Percentiles rank a stretch among this genome's conserved stretches.
Evolutionary conservation across 306 rosid species (phyloP).

Genomic region (Pueraria montana): DNA sequence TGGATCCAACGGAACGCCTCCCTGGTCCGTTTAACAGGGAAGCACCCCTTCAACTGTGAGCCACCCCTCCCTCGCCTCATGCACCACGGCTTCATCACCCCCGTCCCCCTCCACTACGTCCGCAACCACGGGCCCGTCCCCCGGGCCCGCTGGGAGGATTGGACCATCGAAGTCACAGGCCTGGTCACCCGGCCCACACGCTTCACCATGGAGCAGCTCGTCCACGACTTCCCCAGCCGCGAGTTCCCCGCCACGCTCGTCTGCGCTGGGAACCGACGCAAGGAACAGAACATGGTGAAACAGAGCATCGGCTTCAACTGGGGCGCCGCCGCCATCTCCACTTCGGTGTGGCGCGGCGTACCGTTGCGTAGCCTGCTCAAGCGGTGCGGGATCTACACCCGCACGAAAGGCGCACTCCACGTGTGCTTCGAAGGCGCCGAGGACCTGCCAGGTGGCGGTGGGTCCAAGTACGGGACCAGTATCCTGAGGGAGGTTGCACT

Average conservation of each 20-base stretch:
- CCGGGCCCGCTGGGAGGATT: constrained; percentile 63
- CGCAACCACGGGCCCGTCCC: constrained; percentile 85
- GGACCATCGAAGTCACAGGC: constrained; percentile 78
- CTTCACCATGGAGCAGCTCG: constrained; percentile 75
- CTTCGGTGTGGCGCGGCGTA: constrained; percentile 83
- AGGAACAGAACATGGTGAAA: constrained; percentile 87
- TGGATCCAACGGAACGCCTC: constrained; percentile 77
- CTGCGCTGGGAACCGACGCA: constrained; percentile 83
- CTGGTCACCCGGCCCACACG: constrained; percentile 63
- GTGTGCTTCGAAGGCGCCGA: constrained; percentile 91
- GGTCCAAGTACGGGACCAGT: constrained; percentile 80
- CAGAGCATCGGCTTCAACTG: constrained; percentile 82
- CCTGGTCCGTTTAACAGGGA: constrained; percentile 82
- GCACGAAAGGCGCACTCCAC: constrained; percentile 61
- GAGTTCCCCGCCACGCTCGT: constrained; percentile 73
- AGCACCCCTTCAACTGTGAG: constrained; percentile 85
- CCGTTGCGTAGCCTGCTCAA: constrained; percentile 60
- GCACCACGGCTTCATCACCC: constrained; percentile 89
- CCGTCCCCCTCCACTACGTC: constrained; percentile 84
- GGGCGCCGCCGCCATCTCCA: constrained; percentile 80
- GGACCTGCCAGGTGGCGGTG: constrained; percentile 89
- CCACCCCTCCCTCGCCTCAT: constrained; percentile 73
- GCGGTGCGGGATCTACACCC: constrained; percentile 63
- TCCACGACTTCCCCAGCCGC: constrained; percentile 56
- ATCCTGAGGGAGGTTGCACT: constrained; percentile 68